A percentile compares a stretch with the other conserved stretches of the same genome.
phyloP scores from a whole-genome alignment of 2,329 filamentous ascomycete genomes.

The Paraphoma chrysanthemicola region DNA sequence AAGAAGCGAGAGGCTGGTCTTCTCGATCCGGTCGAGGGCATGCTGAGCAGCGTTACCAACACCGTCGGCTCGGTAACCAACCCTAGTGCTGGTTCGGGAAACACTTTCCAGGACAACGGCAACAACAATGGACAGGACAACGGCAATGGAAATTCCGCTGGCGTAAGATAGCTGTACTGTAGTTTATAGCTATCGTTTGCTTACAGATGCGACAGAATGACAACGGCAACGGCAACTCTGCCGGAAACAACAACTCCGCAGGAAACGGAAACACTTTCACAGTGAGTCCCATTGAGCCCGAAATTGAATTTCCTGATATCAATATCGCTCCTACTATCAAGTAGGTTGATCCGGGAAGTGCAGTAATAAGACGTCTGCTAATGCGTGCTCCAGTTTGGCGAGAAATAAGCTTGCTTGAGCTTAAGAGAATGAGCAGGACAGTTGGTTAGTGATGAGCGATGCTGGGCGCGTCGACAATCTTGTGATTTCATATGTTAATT shows the following conservation, averaged over 20 bases:
- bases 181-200: not conserved
- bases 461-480: not conserved
- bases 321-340: slow-evolving; percentile 10
- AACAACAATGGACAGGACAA: slow-evolving; percentile 12
- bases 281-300: slow-evolving; percentile 6
- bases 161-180: slow-evolving; percentile 2
- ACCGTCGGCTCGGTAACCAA: slow-evolving; percentile 14
- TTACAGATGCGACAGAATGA: slow-evolving; percentile 4
- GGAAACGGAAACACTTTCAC: slow-evolving; percentile 17
- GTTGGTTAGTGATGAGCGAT: not conserved
- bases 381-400: not conserved
- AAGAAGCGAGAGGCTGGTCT: not conserved
- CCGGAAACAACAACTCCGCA: slow-evolving; percentile 7
- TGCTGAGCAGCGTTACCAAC: slow-evolving; percentile 2
- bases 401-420: not conserved
- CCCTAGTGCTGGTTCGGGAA: slow-evolving; percentile 8
- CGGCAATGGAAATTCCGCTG: slow-evolving; percentile 8
- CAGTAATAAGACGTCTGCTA: not conserved
- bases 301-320: slow-evolving; percentile 6
- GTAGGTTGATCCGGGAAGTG: slow-evolving; percentile 6
- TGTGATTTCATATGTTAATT: not conserved
- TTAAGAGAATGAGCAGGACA: not conserved
- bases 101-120: slow-evolving; percentile 3
- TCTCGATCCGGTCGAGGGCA: not conserved
- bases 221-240: slow-evolving; percentile 16